phyloP scores from a whole-genome alignment of 2,329 filamentous ascomycete genomes.

The Curvularia hawaiiensis region DNA sequence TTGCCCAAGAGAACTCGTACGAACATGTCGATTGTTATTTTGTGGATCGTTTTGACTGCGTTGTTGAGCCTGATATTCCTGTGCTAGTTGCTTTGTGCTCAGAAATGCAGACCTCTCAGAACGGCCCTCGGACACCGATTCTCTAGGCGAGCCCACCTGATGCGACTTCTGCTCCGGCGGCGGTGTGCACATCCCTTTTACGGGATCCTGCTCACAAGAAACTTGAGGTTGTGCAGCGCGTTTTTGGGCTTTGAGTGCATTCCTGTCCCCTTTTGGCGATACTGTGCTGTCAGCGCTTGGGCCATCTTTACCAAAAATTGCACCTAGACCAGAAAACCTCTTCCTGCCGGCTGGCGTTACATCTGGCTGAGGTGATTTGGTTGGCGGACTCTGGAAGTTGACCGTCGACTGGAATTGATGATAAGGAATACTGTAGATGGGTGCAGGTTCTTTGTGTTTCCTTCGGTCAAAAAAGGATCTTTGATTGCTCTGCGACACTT shows the following conservation, averaged over 20 bases:
- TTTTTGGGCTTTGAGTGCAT: constrained; percentile 39
- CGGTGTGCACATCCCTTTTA: constrained; percentile 21
- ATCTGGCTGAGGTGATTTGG: constrained; percentile 21
- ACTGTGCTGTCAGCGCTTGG: constrained; percentile 34
- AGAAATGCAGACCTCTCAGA: constrained; percentile 31
- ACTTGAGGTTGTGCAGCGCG: constrained; percentile 20
- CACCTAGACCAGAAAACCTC: constrained; percentile 52
- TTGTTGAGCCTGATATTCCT: constrained; percentile 25
- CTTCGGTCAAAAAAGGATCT: constrained; percentile 38
- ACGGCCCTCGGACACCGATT: constrained; percentile 7
- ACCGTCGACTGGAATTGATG: constrained; percentile 22
- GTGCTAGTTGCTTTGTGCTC: constrained; percentile 28
- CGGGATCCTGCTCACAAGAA: constrained; percentile 23
- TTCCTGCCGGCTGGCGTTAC: constrained; percentile 43
- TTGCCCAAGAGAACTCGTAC: constrained; percentile 8
- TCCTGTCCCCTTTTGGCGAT: constrained; percentile 43
- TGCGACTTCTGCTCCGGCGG: constrained; percentile 19
- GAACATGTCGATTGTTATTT: constrained; percentile 3
- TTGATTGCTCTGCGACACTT: constrained; percentile 39
- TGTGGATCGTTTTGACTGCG: constrained; percentile 13
- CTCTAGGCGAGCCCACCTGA: constrained; percentile 10
- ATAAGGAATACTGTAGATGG: constrained; percentile 31
- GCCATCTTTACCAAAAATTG: constrained; percentile 50
- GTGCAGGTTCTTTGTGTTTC: constrained; percentile 28
- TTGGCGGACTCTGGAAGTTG: constrained; percentile 16